Base-by-base conservation (phyloP, 2,329 filamentous ascomycete genomes). In the Trichoderma endophyticum region DNA sequence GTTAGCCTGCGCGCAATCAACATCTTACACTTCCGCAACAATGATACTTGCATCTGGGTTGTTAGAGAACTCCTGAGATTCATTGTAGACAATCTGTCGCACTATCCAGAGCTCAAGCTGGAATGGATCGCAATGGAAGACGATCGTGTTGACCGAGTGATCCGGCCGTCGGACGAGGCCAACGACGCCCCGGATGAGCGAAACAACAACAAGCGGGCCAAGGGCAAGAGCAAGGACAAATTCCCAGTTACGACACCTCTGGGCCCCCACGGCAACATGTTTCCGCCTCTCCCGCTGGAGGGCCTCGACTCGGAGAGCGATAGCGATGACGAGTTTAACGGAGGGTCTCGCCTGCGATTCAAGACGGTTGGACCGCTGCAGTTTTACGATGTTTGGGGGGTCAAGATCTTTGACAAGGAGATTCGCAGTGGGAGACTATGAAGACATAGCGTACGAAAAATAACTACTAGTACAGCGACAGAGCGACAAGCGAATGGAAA, bases 381-480 rank as follows among this genome's bases (percentile, higher is more conserved):
- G 54, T 82, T 82, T 72, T 81, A 82, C 62, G 81, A 83, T 39
- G 81, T 81, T 11, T 82, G 81, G 81, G 87, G 83, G 0, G 83
- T 89, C 43, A 83, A 82, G 73, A 89, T 90, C 64, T 90, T 90
- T 74, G 83, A 87, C 75, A 89, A 89, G 78, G 87, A 89, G 76
- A 79, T 90, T 63, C 81, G 85, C 36, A 79, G 73, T 56, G 80
- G 80, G 24, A 76, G 78, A 61, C 71, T 81, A 15, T 81, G 69
- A 77, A 28, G n/a, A 5, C 36, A 6, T 51, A 21, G 43, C n/a
- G 43, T 51, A 21, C 4, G 4, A 21, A 24, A 39, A 39, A 39
- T 3, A 7, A 51, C 9, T 51, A 12, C n/a, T 24, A 3, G 9
- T 51, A 51, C n/a, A 39, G 57, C 18, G 5, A 32, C 8, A 21